Percentiles rank a stretch among this genome's conserved stretches.
These are phyloP conservation scores for Raphanus raphanistrum DNA, from an alignment of 345 rosid genomes.

Conservation along the genomic window DNA sequence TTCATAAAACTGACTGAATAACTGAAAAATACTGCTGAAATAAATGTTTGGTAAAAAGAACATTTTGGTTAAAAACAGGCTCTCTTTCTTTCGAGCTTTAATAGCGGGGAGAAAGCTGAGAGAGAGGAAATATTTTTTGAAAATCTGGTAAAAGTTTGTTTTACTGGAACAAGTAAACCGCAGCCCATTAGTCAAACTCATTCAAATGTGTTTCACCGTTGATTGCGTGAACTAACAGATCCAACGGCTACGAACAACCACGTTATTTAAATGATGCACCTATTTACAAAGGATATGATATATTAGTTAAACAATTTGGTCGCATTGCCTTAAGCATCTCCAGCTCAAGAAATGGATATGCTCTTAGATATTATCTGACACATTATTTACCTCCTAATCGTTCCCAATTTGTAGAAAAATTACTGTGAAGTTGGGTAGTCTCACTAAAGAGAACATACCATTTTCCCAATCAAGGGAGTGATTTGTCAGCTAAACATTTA, in stretches of 20 bases:
- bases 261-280: conserved; percentile 22
- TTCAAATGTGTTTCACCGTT: not conserved
- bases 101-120: conserved; percentile 6
- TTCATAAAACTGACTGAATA: not conserved
- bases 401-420: not conserved
- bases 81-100: not conserved
- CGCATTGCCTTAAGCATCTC: not conserved
- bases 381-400: not conserved
- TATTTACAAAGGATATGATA: not conserved
- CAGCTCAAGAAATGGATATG: not conserved
- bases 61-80: not conserved
- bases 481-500: conserved; percentile 12
- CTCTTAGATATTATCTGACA: not conserved
- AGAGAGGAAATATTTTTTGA: not conserved
- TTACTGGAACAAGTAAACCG: conserved; percentile 32
- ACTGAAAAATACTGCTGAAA: not conserved
- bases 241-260: conserved; percentile 34
- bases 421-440: not conserved
- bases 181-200: conserved; percentile 15
- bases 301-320: not conserved
- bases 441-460: conserved; percentile 2
- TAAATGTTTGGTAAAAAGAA: not conserved
- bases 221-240: conserved; percentile 35
- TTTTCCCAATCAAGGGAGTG: conserved; percentile 6
- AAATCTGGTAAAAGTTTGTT: not conserved